phyloP scores from a whole-genome alignment of 257 asterid genomes.

The Salvia miltiorrhiza region DNA sequence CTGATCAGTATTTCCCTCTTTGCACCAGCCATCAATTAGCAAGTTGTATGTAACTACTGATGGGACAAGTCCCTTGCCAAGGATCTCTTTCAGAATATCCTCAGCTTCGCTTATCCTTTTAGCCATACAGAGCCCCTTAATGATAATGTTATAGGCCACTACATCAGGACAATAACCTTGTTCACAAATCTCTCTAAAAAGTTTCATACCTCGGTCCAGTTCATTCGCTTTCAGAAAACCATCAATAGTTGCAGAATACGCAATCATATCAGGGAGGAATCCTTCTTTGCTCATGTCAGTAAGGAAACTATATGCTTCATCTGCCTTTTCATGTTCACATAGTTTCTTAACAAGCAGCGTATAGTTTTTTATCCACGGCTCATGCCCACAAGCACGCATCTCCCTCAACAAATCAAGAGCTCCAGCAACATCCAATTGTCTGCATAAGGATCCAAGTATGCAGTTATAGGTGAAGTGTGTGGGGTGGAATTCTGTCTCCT shows the following conservation, averaged over 20 bases:
- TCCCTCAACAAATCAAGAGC: conserved; percentile 61
- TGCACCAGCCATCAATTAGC: conserved; percentile 86
- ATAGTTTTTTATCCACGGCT: conserved; percentile 87
- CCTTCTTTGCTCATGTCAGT: conserved; percentile 60
- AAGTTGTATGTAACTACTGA: conserved; percentile 82
- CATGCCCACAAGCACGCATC: conserved; percentile 70
- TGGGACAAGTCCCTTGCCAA: conserved; percentile 69
- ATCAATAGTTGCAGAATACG: conserved; percentile 64
- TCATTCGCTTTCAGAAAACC: conserved; percentile 61
- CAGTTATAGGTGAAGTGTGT: conserved; percentile 84
- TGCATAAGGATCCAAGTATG: conserved; percentile 77
- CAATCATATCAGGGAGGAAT: conserved; percentile 69
- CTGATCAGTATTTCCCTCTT: conserved; percentile 52
- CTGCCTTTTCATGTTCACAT: conserved; percentile 54
- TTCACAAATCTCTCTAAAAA: conserved; percentile 57
- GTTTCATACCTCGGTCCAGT: conserved; percentile 51
- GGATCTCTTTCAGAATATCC: conserved; percentile 54
- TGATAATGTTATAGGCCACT: conserved; percentile 68
- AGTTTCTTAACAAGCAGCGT: conserved; percentile 64
- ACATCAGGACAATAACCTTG: conserved; percentile 79
- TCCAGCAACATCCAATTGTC: conserved; percentile 48
- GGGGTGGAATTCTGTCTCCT: conserved; percentile 54
- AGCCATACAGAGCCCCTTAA: conserved; percentile 71
- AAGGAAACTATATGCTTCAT: conserved; percentile 69
- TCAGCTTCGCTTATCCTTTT: conserved; percentile 57